Evolutionary conservation across 805 yeast species (phyloP).

Genomic region (Nakazawaea pomicola): DNA sequence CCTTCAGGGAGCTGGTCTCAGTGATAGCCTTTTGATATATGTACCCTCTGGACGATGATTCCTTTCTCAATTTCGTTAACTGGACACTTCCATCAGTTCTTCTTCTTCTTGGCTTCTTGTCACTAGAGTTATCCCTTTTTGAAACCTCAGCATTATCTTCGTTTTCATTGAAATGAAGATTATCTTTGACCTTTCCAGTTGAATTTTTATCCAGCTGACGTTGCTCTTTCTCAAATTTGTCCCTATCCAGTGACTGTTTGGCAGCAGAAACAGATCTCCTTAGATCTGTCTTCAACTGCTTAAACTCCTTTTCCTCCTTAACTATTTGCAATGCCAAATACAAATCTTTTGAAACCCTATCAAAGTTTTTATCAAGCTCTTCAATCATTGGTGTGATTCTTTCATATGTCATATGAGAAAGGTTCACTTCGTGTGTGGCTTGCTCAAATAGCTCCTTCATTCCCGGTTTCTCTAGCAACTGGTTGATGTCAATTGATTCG

Average conservation of each 20-base stretch:
- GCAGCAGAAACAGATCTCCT: not conserved
- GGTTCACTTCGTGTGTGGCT: slow-evolving; percentile 13
- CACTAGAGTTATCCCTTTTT: not conserved
- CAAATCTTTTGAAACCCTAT: slow-evolving; percentile 18
- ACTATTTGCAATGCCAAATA: slow-evolving; percentile 27
- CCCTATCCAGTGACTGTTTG: slow-evolving; percentile 11
- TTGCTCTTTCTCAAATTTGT: slow-evolving; percentile 14
- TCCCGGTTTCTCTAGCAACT: slow-evolving; percentile 39
- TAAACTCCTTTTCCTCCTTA: slow-evolving; percentile 23
- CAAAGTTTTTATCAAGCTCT: slow-evolving; percentile 22
- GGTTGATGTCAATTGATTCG: slow-evolving; percentile 59
- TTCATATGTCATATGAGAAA: slow-evolving; percentile 14
- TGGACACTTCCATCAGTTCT: not conserved
- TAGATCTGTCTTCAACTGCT: slow-evolving; percentile 16
- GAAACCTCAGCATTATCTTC: not conserved
- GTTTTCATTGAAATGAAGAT: slow-evolving; percentile 11
- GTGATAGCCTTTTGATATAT: not conserved
- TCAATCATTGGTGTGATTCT: slow-evolving; percentile 20
- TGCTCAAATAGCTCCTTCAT: slow-evolving; percentile 21
- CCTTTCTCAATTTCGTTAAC: slow-evolving; percentile 4
- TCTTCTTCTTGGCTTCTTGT: not conserved
- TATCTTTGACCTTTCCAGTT: slow-evolving; percentile 11
- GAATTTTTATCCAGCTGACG: slow-evolving; percentile 5
- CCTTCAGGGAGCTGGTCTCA: not conserved
- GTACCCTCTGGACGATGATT: slow-evolving; percentile 5